A percentile compares a stretch with the other conserved stretches of the same genome.
Evolutionary conservation across 257 asterid genomes (phyloP).

Genomic region (Scutellaria minor): DNA sequence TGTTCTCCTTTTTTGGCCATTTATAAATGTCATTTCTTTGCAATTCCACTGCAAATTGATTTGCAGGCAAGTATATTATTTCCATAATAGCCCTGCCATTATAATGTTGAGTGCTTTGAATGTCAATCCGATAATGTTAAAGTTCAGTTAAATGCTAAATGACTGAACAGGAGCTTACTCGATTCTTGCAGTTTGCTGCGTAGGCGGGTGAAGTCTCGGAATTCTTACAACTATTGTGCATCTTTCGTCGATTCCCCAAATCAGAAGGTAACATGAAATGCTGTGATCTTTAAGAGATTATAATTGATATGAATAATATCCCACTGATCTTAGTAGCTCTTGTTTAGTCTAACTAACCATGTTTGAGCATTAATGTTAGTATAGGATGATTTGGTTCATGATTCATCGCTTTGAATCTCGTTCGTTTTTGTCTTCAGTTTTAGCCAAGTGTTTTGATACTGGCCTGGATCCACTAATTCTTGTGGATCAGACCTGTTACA

Average conservation of each 20-base stretch:
- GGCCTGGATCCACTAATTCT: conserved; percentile 25
- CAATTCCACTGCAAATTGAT: not conserved
- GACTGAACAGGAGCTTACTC: conserved; percentile 8
- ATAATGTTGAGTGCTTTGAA: not conserved
- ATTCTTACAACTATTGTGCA: not conserved
- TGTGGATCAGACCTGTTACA: conserved; percentile 17
- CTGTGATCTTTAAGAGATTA: not conserved
- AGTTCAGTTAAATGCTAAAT: not conserved
- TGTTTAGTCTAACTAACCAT: not conserved
- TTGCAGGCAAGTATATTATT: not conserved
- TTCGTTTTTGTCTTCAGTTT: conserved; percentile 17
- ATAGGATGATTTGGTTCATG: conserved; percentile 5
- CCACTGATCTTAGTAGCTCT: not conserved
- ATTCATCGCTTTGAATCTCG: conserved; percentile 27
- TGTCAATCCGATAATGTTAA: not conserved
- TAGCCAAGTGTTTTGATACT: conserved; percentile 21
- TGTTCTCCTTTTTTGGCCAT: conserved; percentile 2
- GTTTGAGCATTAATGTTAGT: conserved; percentile 1
- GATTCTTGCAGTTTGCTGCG: conserved; percentile 11
- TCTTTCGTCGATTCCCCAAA: not conserved
- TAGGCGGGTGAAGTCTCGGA: not conserved
- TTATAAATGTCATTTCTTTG: not conserved
- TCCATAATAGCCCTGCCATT: not conserved
- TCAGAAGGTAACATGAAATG: not conserved
- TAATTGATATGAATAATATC: not conserved